phyloP scores from a whole-genome alignment of 805 yeast genomes.

The Candida palmyrensis region DNA sequence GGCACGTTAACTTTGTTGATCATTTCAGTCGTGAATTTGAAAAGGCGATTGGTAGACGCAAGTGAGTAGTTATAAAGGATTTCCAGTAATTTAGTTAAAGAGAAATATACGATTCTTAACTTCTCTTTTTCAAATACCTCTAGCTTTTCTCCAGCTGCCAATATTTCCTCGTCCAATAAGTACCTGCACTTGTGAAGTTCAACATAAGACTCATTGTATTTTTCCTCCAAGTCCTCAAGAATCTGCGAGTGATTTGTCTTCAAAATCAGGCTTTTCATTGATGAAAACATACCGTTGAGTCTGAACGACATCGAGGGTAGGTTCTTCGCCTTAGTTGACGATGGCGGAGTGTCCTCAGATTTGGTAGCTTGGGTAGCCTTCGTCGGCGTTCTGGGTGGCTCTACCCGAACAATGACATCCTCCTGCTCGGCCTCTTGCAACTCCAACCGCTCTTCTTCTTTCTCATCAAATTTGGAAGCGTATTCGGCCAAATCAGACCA shows the following conservation, averaged over 20 bases:
- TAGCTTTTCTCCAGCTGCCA: slow-evolving; percentile 14
- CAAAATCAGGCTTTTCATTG: slow-evolving; percentile 6
- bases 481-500: slow-evolving; percentile 32
- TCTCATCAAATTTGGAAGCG: slow-evolving; percentile 9
- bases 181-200: slow-evolving; percentile 26
- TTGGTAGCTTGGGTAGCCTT: neutral
- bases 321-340: neutral
- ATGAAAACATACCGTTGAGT: neutral
- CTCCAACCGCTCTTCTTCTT: neutral
- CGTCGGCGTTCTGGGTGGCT: neutral
- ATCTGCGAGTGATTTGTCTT: slow-evolving; percentile 25
- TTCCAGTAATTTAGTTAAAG: slow-evolving; percentile 30
- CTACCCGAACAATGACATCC: too few species aligned
- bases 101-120: slow-evolving; percentile 27
- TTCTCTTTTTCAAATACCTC: slow-evolving; percentile 32
- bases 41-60: slow-evolving; percentile 18
- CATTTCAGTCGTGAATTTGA: slow-evolving; percentile 17
- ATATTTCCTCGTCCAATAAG: slow-evolving; percentile 24
- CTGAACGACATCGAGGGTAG: neutral
- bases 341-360: neutral
- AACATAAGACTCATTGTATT: slow-evolving; percentile 31
- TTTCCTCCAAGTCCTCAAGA: slow-evolving; percentile 21
- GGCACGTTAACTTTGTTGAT: slow-evolving; percentile 14
- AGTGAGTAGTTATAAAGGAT: slow-evolving; percentile 23
- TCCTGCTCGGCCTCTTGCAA: neutral